Evolutionary conservation across 176 grass and related monocot genomes (phyloP), one percentile per base, ranked within the genome.

Genomic region (Cenchrus americanus): DNA sequence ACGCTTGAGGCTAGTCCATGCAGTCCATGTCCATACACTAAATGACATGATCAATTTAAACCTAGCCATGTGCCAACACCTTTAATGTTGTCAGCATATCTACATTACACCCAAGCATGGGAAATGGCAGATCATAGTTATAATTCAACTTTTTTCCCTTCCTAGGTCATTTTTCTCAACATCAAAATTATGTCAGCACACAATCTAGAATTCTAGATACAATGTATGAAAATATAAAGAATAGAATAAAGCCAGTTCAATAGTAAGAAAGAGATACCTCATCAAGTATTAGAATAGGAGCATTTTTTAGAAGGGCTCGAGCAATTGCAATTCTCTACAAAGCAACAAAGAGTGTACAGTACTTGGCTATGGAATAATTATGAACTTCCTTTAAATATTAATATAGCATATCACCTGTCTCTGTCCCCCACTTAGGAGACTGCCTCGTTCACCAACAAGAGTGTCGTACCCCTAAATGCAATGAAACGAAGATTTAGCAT

Each of bases 281-380:
- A 76, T 98, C 96, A 66, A 98, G 96, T 90, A 98, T 93, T 60
- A 98, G 89, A 88, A 98, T 81, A 53, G 96, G 96, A 75, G 96
- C 91, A 69, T 98, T 89, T 76, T 98, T 98, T 61, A 98, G 87
- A 77, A 98, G 89, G 75, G 96, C 96, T 60, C 93, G 75, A 50
- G 96, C 96, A 71, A 98, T 95, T 61, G 96, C 91, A 85, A 98
- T 85, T 87, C 96, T 95, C 96, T 98, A 76, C 11, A 86, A 76
- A 86, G 34, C 18, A 83, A 61, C 23, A 83, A 37, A 89, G 60
- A 54, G 66, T 21, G 15, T 26, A 75, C 7, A 59, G 19, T 44
- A 79, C 14, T 76, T 57, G 51, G 69, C 19, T 64, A 64, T 17
- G 5, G 17, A 82, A 74, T 14, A 62, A 63, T 72, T 50, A 72